Conservation (phyloP, 148 eudicot species). For the Silene uniflora region DNA sequence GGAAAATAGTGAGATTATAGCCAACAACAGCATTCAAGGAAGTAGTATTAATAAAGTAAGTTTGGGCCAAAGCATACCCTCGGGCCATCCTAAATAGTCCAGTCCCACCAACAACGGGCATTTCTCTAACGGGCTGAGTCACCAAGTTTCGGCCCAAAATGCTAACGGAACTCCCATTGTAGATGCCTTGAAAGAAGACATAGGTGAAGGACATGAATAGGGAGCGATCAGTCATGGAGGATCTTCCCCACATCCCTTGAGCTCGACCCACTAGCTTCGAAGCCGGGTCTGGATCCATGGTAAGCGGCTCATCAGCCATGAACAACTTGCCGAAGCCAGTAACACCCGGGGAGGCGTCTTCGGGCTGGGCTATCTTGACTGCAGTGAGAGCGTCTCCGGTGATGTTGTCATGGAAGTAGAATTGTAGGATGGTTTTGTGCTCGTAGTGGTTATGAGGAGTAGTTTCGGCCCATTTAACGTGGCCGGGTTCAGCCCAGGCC, state of each 20-base stretch:
- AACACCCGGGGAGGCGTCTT: slow-evolving; percentile 12
- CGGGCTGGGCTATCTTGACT: slow-evolving; percentile 26
- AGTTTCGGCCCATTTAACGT: slow-evolving; percentile 28
- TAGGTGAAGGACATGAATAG: slow-evolving; percentile 28
- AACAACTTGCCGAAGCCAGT: slow-evolving; percentile 32
- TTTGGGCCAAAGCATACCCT: slow-evolving; percentile 30
- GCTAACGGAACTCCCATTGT: slow-evolving; percentile 43
- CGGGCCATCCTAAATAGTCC: slow-evolving; percentile 44
- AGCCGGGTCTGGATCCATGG: slow-evolving; percentile 27
- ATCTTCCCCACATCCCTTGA: slow-evolving; percentile 35
- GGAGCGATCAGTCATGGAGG: slow-evolving; percentile 8
- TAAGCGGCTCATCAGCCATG: slow-evolving; percentile 39
- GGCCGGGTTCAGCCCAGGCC: background rate
- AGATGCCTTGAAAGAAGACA: slow-evolving; percentile 33
- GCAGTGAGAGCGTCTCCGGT: slow-evolving; percentile 31
- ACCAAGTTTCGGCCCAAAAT: slow-evolving; percentile 30
- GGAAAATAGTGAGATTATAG: slow-evolving; percentile 36
- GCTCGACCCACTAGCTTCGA: slow-evolving; percentile 45
- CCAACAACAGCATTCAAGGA: slow-evolving; percentile 37
- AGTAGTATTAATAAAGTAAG: slow-evolving; percentile 23
- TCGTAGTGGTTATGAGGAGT: background rate
- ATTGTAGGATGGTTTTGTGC: slow-evolving; percentile 30
- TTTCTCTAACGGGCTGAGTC: slow-evolving; percentile 24
- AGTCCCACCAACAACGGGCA: slow-evolving; percentile 49
- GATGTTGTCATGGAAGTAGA: slow-evolving; percentile 44